Evolutionary conservation across 2,329 filamentous ascomycete genomes (phyloP), one percentile per base, ranked within the genome.

Genomic region (Madurella fahalii): DNA sequence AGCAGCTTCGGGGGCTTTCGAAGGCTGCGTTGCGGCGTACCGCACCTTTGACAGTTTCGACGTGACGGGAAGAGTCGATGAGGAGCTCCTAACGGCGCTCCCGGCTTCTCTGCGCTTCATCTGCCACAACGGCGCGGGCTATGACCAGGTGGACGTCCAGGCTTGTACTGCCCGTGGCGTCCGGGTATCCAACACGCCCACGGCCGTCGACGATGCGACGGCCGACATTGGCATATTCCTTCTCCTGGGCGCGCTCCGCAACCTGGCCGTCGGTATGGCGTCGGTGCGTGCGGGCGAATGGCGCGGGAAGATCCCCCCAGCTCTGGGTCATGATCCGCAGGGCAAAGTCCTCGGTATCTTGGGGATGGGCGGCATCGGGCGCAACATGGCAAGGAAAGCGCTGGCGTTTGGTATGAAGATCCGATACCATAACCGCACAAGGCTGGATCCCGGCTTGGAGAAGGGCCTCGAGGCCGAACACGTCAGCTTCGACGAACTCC

Each of bases 281-380:
- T 76, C 80, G 12, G 76, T 93, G 9, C 82, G 90, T 37, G 74
- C 78, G 18, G 84, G 85, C 1, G 73, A 82, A 54, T 95, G 88
- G 86, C 78, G 82, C 50, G 87, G 87, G 4, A 68, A 70, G 4
- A 71, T 74, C 0, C 74, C 77, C 2, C 77, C 80, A 1, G 77
- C 84, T 0, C 72, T 84, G 5, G 90, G 89, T 12, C 87, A 89
- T 66, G 89, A 94, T 65, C 89, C 89, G 1, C 78, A 88, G 68
- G 88, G 87, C 37, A 94, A 93, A 70, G 74, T 85, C 1, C 77
- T 95, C 5, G 90, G 90, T 0, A 90, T 95, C 56, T 69, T 95
- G 40, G 90, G 90, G 7, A 93, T 94, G 89, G 90, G 90, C 17
- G 89, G 90, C 2, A 94, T 95, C 57, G 90, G 90, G 0, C 77